Evolutionary conservation across 2,329 filamentous ascomycete species (phyloP).

Genomic region (Hortaea sp.): DNA sequence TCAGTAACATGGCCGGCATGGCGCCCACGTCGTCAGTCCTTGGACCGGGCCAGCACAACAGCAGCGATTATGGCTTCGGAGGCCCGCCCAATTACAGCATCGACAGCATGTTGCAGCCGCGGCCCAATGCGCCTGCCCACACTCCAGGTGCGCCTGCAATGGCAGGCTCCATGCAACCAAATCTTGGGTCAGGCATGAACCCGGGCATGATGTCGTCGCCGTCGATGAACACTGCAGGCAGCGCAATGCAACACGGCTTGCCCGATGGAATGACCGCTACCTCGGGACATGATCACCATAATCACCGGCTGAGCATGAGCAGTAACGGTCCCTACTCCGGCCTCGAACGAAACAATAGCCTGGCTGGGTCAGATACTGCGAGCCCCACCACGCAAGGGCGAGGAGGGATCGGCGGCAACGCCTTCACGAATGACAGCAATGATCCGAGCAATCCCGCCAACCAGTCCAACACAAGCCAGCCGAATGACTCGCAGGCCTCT

Average conservation of each 20-base stretch:
- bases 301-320: slow-evolving; percentile 21
- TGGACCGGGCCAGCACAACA: slow-evolving; percentile 14
- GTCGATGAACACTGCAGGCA: slow-evolving; percentile 1
- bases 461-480: not conserved
- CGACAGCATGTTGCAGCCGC: slow-evolving; percentile 12
- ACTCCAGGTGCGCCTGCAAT: slow-evolving; percentile 3
- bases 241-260: not conserved
- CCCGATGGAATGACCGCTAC: too few species aligned
- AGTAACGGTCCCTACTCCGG: slow-evolving; percentile 16
- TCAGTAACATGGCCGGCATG: slow-evolving; percentile 10
- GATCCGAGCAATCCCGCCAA: slow-evolving; percentile 4
- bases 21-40: slow-evolving; percentile 13
- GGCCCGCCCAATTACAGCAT: slow-evolving; percentile 13
- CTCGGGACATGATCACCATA: slow-evolving; percentile 3
- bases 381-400: slow-evolving; percentile 13
- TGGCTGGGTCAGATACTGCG: slow-evolving; percentile 19
- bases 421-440: slow-evolving; percentile 5
- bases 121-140: slow-evolving; percentile 9
- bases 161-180: slow-evolving; percentile 1
- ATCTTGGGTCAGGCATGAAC: slow-evolving; percentile 10
- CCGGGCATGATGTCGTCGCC: slow-evolving; percentile 9
- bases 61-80: slow-evolving; percentile 20
- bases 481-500: not conserved
- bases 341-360: slow-evolving; percentile 16
- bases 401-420: slow-evolving; percentile 5